Evolutionary conservation across 305 asterid species (phyloP), one percentile per base, ranked within the genome.

Genomic region (Caryopteris hybrid): DNA sequence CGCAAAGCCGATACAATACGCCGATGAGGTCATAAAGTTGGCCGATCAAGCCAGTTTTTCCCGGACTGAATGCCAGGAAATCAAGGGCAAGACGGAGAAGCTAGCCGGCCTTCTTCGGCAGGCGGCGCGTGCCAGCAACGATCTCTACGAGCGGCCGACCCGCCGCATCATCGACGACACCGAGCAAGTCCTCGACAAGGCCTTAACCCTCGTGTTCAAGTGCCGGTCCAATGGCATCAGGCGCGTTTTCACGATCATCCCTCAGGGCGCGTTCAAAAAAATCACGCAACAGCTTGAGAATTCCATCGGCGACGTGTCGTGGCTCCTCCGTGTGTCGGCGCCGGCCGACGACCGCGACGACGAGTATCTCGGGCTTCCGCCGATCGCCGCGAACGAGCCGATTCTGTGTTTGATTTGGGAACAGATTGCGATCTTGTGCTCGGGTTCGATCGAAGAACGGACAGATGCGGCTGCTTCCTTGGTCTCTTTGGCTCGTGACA

Each of bases 91-190:
- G 43, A 74, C 85, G 1, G 88, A 83, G 67, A 80, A 52, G 39
- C 88, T 85, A 55, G 83, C 72, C 18, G 74, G 27, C 47, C 88
- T 85, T 54, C 86, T 83, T 81, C 84, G 90, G 4, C 90, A 80
- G 81, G 90, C 90, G 2, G 88, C 88, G 46, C 81, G 88, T 8
- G 83, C 86, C 23, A 76, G 81, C 76, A 74, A 71, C 55, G 86
- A 80, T 48, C 90, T 85, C 52, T 85, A 80, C 79, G 91, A 85
- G 72, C 85, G 91, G 0, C 91, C 91, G 64, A 81, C 86, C 17
- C 83, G 88, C 31, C 88, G 86, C 14, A 85, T 85, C 78, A 82
- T 82, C 68, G 87, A 80, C 59, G 90, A 85, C 53, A 78, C 84
- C 8, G 81, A 76, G 43, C 85, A 78, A 25, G 88, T 80, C 23